Evolutionary conservation across 1,139 yeast species (phyloP).

Genomic region (Sugiyamaella pinicola): DNA sequence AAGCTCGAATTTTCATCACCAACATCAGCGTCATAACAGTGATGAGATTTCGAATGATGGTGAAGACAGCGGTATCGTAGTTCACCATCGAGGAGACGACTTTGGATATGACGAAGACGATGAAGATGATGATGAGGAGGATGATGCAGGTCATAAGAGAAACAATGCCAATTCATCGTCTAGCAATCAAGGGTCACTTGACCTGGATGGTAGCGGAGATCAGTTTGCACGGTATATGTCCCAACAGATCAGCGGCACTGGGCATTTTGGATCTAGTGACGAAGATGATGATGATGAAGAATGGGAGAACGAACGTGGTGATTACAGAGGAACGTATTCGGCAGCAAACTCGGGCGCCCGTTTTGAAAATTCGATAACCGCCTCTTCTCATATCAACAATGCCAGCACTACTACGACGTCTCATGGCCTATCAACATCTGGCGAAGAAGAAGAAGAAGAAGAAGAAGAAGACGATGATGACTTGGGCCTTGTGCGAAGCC

Average conservation of each 20-base stretch:
- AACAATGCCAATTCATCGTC: not conserved
- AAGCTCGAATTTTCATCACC: slow-evolving; percentile 52
- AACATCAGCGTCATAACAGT: slow-evolving; percentile 25
- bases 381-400: not conserved
- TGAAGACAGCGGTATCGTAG: slow-evolving; percentile 19
- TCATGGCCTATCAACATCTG: slow-evolving; percentile 5
- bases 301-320: slow-evolving; percentile 29
- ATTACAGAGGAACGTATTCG: slow-evolving; percentile 9
- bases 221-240: slow-evolving; percentile 81
- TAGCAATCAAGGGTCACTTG: slow-evolving; percentile 3
- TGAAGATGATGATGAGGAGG: slow-evolving; percentile 19
- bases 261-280: slow-evolving; percentile 44
- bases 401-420: not conserved
- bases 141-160: slow-evolving; percentile 17
- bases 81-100: slow-evolving; percentile 19
- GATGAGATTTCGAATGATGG: slow-evolving; percentile 28
- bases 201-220: slow-evolving; percentile 33
- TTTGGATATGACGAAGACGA: slow-evolving; percentile 25
- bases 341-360: not conserved
- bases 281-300: slow-evolving; percentile 53
- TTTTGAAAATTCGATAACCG: not conserved
- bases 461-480: slow-evolving; percentile 35
- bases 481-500: slow-evolving; percentile 44
- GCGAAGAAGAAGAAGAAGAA: slow-evolving; percentile 30
- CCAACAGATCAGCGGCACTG: slow-evolving; percentile 57